These are phyloP conservation scores for Ilex asprella DNA, from an alignment of 257 asterid species.

Conservation along the genomic window DNA sequence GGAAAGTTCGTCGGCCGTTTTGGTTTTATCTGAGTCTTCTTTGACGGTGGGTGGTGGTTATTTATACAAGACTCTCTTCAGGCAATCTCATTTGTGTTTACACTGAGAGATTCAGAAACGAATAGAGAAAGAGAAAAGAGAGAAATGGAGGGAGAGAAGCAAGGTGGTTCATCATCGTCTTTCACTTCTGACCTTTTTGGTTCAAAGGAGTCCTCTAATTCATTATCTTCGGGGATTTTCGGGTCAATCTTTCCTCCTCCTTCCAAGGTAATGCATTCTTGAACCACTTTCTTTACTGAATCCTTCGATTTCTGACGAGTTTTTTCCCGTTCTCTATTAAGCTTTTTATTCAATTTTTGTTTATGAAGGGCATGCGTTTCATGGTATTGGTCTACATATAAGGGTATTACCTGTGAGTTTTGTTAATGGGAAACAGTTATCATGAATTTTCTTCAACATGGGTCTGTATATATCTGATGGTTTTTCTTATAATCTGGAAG, in stretches of 20 bases:
- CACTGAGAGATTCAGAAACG: constrained; percentile 5
- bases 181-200: constrained; percentile 89
- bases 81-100: constrained; percentile 15
- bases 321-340: neutral
- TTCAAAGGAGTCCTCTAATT: constrained; percentile 39
- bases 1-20: constrained; percentile 21
- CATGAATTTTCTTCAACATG: too few species aligned
- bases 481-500: too few species aligned
- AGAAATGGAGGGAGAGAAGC: constrained; percentile 60
- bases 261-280: constrained; percentile 34
- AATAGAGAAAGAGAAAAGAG: constrained; percentile 4
- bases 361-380: too few species aligned
- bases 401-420: too few species aligned
- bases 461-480: too few species aligned
- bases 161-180: constrained; percentile 46
- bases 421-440: too few species aligned
- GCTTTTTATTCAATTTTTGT: neutral
- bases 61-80: constrained; percentile 19
- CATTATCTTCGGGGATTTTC: constrained; percentile 54
- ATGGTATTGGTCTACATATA: neutral
- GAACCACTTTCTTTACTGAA: neutral
- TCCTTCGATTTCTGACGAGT: neutral
- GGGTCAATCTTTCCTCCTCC: constrained; percentile 65
- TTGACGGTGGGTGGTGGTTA: constrained; percentile 59
- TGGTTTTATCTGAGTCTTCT: constrained; percentile 32